Evolutionary conservation across 257 asterid genomes (phyloP).

Genomic region (Paraleonurus japonicus): DNA sequence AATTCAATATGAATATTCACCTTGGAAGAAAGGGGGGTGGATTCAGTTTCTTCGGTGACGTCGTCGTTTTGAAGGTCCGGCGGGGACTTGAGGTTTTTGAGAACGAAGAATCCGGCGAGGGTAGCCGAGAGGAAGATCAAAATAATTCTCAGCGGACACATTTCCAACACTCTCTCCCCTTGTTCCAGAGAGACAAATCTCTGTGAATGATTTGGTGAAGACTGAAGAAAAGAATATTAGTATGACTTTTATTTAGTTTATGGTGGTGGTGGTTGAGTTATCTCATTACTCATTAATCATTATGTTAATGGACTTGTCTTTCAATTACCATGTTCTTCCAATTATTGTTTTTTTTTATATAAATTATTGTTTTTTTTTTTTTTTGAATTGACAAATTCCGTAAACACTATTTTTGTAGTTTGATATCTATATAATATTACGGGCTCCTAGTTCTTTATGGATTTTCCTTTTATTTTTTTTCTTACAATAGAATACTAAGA

Average conservation of each 20-base stretch:
- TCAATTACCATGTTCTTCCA: background rate
- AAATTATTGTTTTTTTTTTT: too few relatives aligned
- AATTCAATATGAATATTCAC: slow-evolving; percentile 5
- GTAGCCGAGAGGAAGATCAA: slow-evolving; percentile 59
- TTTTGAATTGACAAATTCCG: too few relatives aligned
- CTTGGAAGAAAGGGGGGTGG: slow-evolving; percentile 45
- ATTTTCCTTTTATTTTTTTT: too few relatives aligned
- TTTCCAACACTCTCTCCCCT: slow-evolving; percentile 25
- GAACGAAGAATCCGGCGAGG: slow-evolving; percentile 45
- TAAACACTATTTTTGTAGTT: too few relatives aligned
- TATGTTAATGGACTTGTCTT: background rate
- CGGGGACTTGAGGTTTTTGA: slow-evolving; percentile 43
- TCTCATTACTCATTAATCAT: background rate
- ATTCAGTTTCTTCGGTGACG: slow-evolving; percentile 31
- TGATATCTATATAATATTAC: too few relatives aligned
- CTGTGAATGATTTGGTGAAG: slow-evolving; percentile 1
- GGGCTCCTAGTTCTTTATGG: too few relatives aligned
- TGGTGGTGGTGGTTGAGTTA: slow-evolving; percentile 20
- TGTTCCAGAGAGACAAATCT: slow-evolving; percentile 30
- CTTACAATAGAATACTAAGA: too few relatives aligned
- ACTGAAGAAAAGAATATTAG: slow-evolving; percentile 13
- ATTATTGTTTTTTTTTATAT: too few relatives aligned
- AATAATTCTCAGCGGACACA: slow-evolving; percentile 55
- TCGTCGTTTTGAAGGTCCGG: slow-evolving; percentile 32
- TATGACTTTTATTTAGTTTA: slow-evolving; percentile 17